A percentile compares a stretch with the other conserved stretches of the same genome.
Conservation (phyloP, 2,329 filamentous ascomycete genomes). For the Claviceps sp. region DNA sequence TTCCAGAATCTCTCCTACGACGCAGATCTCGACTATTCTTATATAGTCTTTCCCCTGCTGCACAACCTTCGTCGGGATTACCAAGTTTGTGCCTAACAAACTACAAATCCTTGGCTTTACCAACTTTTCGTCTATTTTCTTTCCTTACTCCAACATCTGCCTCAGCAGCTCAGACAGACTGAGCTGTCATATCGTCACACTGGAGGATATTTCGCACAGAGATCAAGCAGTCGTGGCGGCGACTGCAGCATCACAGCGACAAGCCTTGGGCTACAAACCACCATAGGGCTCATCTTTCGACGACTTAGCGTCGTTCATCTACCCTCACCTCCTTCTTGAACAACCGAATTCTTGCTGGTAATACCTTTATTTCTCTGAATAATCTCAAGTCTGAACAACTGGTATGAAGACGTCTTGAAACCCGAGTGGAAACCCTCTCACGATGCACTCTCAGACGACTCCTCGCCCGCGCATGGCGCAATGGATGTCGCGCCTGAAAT, state of each 20-base stretch:
- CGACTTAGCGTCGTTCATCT: not conserved
- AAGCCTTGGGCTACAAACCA: slow-evolving; percentile 5
- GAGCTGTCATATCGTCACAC: slow-evolving; percentile 9
- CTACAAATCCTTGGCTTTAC: not conserved
- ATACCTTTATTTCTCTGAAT: not conserved
- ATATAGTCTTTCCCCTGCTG: not conserved
- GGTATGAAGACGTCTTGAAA: slow-evolving; percentile 5
- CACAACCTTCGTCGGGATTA: not conserved
- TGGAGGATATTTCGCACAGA: slow-evolving; percentile 6
- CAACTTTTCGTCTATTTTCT: not conserved
- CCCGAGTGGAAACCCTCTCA: not conserved
- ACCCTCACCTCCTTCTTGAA: not conserved
- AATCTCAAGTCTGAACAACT: not conserved
- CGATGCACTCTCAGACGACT: slow-evolving; percentile 3
- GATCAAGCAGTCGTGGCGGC: slow-evolving; percentile 9
- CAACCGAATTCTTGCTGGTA: not conserved
- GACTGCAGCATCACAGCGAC: slow-evolving; percentile 4
- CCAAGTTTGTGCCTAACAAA: not conserved
- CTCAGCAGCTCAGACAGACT: slow-evolving; percentile 4
- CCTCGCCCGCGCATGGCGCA: not conserved
- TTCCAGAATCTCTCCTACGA: not conserved
- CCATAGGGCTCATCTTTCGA: slow-evolving; percentile 5
- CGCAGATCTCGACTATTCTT: not conserved
- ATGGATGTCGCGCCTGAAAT: not conserved
- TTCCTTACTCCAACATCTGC: not conserved